Percentiles rank a stretch among this genome's conserved stretches.
Conservation (phyloP, 495 filamentous ascomycete species). For the Penicillium steckii region DNA sequence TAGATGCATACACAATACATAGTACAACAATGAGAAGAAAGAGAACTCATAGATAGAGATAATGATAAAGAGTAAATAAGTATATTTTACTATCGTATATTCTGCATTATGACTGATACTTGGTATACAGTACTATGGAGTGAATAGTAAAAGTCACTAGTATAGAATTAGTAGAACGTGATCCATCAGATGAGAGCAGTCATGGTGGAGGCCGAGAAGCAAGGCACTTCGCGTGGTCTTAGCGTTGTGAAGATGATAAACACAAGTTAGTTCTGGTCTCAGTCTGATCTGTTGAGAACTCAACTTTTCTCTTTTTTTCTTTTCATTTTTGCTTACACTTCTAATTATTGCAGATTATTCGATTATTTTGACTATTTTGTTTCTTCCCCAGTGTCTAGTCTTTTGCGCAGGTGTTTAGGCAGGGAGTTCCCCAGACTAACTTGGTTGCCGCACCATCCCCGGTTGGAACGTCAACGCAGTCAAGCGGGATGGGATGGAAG, state of each 20-base stretch:
- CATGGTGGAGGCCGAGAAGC: not conserved
- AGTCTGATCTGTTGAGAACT: no score
- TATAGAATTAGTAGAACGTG: not conserved
- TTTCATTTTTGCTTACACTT: not conserved
- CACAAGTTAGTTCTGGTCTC: no score
- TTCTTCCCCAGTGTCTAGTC: no score
- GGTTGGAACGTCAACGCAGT: not conserved
- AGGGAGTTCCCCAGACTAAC: not conserved
- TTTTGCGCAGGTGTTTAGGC: not conserved
- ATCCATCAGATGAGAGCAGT: slow-evolving; percentile 20
- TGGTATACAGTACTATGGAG: not conserved
- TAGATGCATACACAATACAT: not conserved
- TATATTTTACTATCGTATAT: no score
- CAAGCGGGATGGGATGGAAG: no score
- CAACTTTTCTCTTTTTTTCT: no score
- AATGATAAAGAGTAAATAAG: not conserved
- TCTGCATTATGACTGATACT: no score
- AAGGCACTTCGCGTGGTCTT: slow-evolving; percentile 9
- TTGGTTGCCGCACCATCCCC: not conserved
- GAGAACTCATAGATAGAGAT: no score
- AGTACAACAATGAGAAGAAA: no score
- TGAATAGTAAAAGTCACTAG: not conserved
- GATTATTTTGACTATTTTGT: no score
- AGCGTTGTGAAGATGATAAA: no score
- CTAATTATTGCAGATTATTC: no score